Evolutionary conservation across 805 yeast genomes (phyloP), one percentile per base, ranked within the genome.

Genomic region (Huiozyma naganishii): DNA sequence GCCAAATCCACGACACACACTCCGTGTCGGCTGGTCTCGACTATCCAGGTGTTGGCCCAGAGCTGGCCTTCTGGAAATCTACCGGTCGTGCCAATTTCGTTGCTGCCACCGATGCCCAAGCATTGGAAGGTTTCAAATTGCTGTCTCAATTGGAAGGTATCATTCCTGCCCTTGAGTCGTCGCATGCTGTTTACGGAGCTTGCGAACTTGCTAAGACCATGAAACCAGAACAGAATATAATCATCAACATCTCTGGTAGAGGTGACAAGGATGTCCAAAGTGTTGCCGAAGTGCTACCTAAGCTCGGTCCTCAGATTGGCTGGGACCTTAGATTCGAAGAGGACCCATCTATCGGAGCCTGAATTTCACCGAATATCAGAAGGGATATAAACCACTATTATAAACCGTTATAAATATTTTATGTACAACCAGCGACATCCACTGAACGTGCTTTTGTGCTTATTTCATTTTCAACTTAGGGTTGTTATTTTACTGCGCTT

Each of bases 1-100:
- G 99, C 42, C 99, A 92, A 70, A 86, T 92, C 47, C 94, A 83
- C 52, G 98, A 92, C 61, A 92, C 99, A 8, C 97, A 92, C 64
- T 90, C 97, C 23, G 94, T 92, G 34, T 86, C 96, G 50, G 99
- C 99, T 35, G 99, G 99, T 53, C 74, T 92, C 57, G 99, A 92
- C 67, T 92, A 92, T 64, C 99, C 99, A 27, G 99, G 97, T 67
- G 99, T 92, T 39, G 99, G 99, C 38, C 99, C 99, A 30, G 97
- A 92, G 68, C 73, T 92, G 53, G 94, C 97, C 2, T 77, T 74
- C 62, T 92, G 97, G 97, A 90, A 90, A 66, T 80, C 82, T 43
- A 80, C 83, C 48, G 97, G 97, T 28, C 79, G 99, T 59, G 98
- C 94, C 7, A 71, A 82, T 45, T 92, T 90, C 59, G 66, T 80